Evolutionary conservation across 73 alveolate genomes (phyloP).

Genomic region (Diophrys sp.): DNA sequence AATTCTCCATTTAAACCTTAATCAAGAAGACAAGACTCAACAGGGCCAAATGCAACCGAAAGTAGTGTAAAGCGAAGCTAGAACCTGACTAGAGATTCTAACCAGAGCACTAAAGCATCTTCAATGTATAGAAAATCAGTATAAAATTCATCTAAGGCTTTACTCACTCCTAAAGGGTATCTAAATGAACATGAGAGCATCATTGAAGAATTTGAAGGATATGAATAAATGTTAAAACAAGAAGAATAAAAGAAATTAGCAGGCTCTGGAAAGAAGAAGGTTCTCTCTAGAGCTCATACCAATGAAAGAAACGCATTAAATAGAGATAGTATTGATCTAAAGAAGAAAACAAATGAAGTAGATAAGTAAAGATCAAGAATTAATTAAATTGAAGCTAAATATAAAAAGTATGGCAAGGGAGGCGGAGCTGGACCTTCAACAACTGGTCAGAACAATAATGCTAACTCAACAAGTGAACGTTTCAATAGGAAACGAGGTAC

Average conservation of each 20-base stretch:
- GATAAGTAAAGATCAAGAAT: not conserved
- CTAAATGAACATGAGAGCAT: constrained; percentile 6
- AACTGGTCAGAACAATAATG: too few relatives aligned
- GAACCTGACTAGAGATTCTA: too few relatives aligned
- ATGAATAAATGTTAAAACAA: constrained; percentile 2
- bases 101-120: too few relatives aligned
- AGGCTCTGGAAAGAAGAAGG: not conserved
- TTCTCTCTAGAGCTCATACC: not conserved
- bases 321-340: not conserved
- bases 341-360: not conserved
- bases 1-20: too few relatives aligned
- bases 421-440: too few relatives aligned
- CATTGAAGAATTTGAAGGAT: constrained; percentile 1
- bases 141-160: not conserved
- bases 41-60: too few relatives aligned
- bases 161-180: constrained; percentile 6
- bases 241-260: not conserved
- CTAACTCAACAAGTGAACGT: too few relatives aligned
- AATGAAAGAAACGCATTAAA: not conserved
- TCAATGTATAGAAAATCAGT: too few relatives aligned
- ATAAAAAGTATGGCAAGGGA: not conserved
- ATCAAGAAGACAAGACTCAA: too few relatives aligned
- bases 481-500: too few relatives aligned
- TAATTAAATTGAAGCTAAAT: not conserved
- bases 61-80: too few relatives aligned